Evolutionary conservation across 257 asterid genomes (phyloP).

Genomic region (Hygrophila difformis): DNA sequence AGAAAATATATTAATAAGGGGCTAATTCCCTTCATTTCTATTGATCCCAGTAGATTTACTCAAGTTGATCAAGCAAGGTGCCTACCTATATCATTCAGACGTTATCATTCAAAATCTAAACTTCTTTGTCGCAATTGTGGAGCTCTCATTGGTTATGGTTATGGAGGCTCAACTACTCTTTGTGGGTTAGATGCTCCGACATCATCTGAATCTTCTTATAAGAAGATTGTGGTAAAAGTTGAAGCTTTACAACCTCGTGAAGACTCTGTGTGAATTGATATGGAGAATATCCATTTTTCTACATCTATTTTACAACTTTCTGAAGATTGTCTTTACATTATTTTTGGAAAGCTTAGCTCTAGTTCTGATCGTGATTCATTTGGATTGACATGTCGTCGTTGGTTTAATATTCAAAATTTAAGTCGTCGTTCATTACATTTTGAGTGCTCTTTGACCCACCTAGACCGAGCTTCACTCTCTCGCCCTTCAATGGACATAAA

Average conservation of each 20-base stretch:
- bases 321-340: constrained; percentile 46
- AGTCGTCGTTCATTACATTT: constrained; percentile 54
- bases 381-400: constrained; percentile 61
- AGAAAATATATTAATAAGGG: constrained; percentile 60
- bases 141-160: constrained; percentile 52
- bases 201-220: constrained; percentile 45
- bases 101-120: constrained; percentile 47
- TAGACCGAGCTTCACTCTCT: constrained; percentile 26
- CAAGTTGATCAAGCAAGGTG: constrained; percentile 66
- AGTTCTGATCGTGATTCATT: constrained; percentile 50
- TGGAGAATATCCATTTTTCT: constrained; percentile 21
- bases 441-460: constrained; percentile 40
- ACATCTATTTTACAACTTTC: constrained; percentile 39
- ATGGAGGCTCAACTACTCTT: constrained; percentile 48
- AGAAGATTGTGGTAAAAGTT: constrained; percentile 51
- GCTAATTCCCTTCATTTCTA: constrained; percentile 38
- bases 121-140: constrained; percentile 83
- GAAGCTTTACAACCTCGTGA: constrained; percentile 56
- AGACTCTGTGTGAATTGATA: constrained; percentile 21
- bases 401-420: constrained; percentile 57
- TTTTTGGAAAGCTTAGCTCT: constrained; percentile 43
- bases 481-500: constrained; percentile 23
- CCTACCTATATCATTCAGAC: constrained; percentile 53
- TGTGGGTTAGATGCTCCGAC: constrained; percentile 64
- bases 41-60: constrained; percentile 80